Evolutionary conservation across 2,329 filamentous ascomycete genomes (phyloP).

Genomic region (Cadophora gregata): DNA sequence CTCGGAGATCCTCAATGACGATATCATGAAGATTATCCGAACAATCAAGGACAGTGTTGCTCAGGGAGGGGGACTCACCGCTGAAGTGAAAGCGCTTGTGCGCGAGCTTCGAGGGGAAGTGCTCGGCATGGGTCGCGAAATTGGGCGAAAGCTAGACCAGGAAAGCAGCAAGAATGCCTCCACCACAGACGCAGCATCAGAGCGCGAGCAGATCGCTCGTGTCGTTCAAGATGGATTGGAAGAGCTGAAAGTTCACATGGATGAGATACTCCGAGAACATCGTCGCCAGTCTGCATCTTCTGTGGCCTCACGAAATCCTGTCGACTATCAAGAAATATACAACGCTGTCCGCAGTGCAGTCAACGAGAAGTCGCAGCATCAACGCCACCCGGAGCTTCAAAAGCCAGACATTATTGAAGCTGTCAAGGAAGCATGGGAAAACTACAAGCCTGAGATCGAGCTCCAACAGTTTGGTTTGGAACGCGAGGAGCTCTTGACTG

Average conservation of each 20-base stretch:
- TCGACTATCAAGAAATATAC: slow-evolving; percentile 87
- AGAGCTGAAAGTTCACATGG: slow-evolving; percentile 85
- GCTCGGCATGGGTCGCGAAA: slow-evolving; percentile 89
- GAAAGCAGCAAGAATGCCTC: slow-evolving; percentile 55
- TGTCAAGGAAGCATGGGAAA: slow-evolving; percentile 90
- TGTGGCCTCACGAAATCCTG: slow-evolving; percentile 63
- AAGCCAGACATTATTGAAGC: slow-evolving; percentile 86
- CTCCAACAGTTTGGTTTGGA: slow-evolving; percentile 90
- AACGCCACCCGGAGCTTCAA: slow-evolving; percentile 61
- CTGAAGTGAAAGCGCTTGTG: slow-evolving; percentile 89
- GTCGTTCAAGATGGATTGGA: slow-evolving; percentile 82
- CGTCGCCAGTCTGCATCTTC: slow-evolving; percentile 71
- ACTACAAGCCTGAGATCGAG: slow-evolving; percentile 91
- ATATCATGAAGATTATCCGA: slow-evolving; percentile 81
- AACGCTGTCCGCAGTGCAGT: slow-evolving; percentile 80
- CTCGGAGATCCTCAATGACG: slow-evolving; percentile 71
- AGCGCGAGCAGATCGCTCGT: slow-evolving; percentile 73
- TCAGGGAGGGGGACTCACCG: slow-evolving; percentile 86
- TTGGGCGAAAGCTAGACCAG: slow-evolving; percentile 85
- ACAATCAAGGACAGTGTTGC: slow-evolving; percentile 91
- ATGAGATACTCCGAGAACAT: slow-evolving; percentile 77
- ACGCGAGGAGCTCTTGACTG: slow-evolving; percentile 86
- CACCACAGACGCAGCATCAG: slow-evolving; percentile 54
- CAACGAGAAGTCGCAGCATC: slow-evolving; percentile 54
- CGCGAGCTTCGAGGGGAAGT: slow-evolving; percentile 91